phyloP scores from a whole-genome alignment of 176 grass and related monocot genomes.

The Eragrostis curvula region DNA sequence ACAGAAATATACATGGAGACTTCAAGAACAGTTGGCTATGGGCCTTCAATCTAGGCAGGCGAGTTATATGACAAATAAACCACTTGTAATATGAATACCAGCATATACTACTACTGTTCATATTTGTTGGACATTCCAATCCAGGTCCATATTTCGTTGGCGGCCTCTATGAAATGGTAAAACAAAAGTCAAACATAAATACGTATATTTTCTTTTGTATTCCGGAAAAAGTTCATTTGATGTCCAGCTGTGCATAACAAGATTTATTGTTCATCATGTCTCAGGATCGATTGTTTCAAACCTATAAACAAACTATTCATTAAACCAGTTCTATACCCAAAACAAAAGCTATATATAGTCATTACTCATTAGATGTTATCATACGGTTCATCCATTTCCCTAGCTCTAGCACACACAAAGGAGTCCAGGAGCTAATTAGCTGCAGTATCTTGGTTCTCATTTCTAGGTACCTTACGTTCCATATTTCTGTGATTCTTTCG shows the following conservation, averaged over 20 bases:
- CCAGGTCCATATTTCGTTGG: background rate
- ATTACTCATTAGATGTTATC: background rate
- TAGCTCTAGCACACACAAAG: background rate
- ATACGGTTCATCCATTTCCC: background rate
- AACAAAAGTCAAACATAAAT: slow-evolving; percentile 24
- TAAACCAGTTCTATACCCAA: background rate
- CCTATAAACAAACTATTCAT: background rate
- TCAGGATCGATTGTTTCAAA: background rate
- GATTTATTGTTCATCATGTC: background rate
- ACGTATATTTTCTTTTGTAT: background rate
- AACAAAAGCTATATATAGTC: slow-evolving; percentile 9
- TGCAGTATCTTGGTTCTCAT: background rate
- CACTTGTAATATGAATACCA: background rate
- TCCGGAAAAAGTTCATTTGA: background rate
- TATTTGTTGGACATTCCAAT: background rate
- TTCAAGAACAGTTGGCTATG: background rate
- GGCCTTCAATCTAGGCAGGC: background rate
- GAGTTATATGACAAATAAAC: background rate
- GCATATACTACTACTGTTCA: background rate
- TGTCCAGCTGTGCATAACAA: background rate
- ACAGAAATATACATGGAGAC: background rate
- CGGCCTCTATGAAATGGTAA: background rate
- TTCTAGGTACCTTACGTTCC: background rate
- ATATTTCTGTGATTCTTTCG: background rate
- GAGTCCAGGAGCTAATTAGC: background rate